A percentile compares a stretch with the other conserved stretches of the same genome.
phyloP scores from a whole-genome alignment of 192 early-diverging fungal species.

The Rhizophagus prolifer region DNA sequence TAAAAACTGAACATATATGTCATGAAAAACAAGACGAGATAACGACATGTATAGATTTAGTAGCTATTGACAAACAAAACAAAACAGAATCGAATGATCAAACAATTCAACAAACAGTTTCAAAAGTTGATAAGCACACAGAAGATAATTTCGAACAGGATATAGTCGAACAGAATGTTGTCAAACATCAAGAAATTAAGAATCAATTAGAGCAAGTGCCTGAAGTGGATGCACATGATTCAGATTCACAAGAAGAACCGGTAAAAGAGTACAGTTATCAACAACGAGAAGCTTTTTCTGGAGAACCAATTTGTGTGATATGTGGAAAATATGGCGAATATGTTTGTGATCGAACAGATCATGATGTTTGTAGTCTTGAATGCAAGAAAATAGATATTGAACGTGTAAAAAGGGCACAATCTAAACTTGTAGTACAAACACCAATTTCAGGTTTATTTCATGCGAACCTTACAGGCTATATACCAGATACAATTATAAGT shows the following conservation, averaged over 20 bases:
- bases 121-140: not conserved
- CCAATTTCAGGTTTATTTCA: slow-evolving; percentile 11
- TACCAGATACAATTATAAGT: slow-evolving; percentile 5
- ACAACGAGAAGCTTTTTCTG: not conserved
- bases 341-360: slow-evolving; percentile 17
- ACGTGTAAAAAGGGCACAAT: not conserved
- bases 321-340: slow-evolving; percentile 26
- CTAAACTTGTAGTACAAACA: not conserved
- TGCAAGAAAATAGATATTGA: slow-evolving; percentile 26
- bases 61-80: too few species aligned
- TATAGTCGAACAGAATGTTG: not conserved
- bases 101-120: not conserved
- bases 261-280: not conserved
- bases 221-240: not conserved
- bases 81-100: too few species aligned
- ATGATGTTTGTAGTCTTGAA: slow-evolving; percentile 23
- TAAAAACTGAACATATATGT: not conserved
- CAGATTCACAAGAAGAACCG: not conserved
- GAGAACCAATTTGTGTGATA: not conserved
- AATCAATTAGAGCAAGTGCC: not conserved
- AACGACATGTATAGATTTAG: too few species aligned
- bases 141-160: not conserved
- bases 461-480: slow-evolving; percentile 14
- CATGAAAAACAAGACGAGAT: not conserved
- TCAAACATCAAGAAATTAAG: not conserved